These are phyloP conservation scores for Geosmithia putterillii DNA, from an alignment of 2,329 filamentous ascomycete genomes.

Conservation along the genomic window DNA sequence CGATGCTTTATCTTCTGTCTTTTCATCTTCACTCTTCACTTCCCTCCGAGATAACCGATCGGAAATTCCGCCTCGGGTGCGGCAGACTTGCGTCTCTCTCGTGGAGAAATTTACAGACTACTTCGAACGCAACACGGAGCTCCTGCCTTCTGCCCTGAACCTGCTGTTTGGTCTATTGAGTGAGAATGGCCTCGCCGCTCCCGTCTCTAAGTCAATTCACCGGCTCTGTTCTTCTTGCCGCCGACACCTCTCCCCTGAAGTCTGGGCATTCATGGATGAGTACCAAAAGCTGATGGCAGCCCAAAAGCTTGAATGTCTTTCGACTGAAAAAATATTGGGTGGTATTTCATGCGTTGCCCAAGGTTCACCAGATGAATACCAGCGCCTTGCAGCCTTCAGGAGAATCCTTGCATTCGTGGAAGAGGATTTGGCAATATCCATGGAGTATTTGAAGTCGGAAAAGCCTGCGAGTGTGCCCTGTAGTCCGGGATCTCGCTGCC, in stretches of 20 bases:
- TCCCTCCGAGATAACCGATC: slow-evolving; percentile 36
- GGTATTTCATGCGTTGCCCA: slow-evolving; percentile 68
- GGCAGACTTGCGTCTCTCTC: slow-evolving; percentile 56
- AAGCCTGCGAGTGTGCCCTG: slow-evolving; percentile 9
- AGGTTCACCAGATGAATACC: slow-evolving; percentile 46
- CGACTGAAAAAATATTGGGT: slow-evolving; percentile 61
- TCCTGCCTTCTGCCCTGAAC: slow-evolving; percentile 58
- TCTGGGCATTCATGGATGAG: slow-evolving; percentile 56
- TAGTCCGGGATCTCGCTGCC: slow-evolving; percentile 10
- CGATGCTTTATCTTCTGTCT: slow-evolving; percentile 45
- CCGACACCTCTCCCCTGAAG: slow-evolving; percentile 52
- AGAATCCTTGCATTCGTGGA: slow-evolving; percentile 50
- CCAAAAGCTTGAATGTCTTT: slow-evolving; percentile 46
- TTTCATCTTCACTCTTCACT: slow-evolving; percentile 45
- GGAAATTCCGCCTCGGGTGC: slow-evolving; percentile 47
- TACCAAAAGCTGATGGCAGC: slow-evolving; percentile 52
- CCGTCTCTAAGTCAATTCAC: slow-evolving; percentile 62
- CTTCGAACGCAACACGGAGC: slow-evolving; percentile 57
- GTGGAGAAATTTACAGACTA: slow-evolving; percentile 66
- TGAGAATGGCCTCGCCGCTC: slow-evolving; percentile 47
- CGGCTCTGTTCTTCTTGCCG: slow-evolving; percentile 67
- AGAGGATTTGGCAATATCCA: slow-evolving; percentile 30
- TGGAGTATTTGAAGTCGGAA: slow-evolving; percentile 8
- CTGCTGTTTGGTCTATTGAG: slow-evolving; percentile 61
- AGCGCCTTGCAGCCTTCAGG: slow-evolving; percentile 40